phyloP scores from a whole-genome alignment of 2,329 filamentous ascomycete genomes.

The Scleromitrula shiraiana region DNA sequence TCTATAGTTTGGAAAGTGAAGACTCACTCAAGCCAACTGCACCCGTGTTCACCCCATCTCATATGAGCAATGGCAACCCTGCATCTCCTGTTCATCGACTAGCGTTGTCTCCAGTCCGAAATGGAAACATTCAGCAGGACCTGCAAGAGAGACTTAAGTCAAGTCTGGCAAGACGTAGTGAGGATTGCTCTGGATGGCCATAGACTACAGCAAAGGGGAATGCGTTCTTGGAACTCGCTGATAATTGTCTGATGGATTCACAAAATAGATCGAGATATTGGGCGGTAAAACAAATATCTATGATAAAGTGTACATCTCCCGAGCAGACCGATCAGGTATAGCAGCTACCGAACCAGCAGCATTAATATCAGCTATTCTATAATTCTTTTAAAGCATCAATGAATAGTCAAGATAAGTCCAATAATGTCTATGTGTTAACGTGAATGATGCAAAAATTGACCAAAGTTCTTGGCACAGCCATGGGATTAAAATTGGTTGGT shows the following conservation, averaged over 20 bases:
- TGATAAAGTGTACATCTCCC: not conserved
- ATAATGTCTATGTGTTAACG: too few species aligned
- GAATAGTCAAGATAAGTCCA: not conserved
- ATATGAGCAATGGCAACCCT: not conserved
- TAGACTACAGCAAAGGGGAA: too few species aligned
- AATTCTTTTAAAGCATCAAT: not conserved
- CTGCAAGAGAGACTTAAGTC: conserved; percentile 9
- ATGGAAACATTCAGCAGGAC: conserved; percentile 7
- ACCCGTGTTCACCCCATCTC: conserved; percentile 4
- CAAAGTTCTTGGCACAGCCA: too few species aligned
- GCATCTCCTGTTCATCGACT: not conserved
- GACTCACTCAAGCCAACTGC: conserved; percentile 9
- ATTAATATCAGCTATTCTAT: not conserved
- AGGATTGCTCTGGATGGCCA: too few species aligned
- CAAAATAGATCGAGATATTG: conserved; percentile 1
- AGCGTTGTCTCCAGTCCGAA: conserved; percentile 11
- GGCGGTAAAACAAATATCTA: not conserved
- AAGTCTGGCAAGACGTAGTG: conserved; percentile 4
- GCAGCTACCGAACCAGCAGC: too few species aligned
- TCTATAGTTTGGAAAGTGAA: not conserved
- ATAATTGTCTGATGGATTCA: not conserved
- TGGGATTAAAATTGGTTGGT: too few species aligned
- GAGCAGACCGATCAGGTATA: not conserved
- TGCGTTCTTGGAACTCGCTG: too few species aligned
- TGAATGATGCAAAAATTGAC: too few species aligned